Conservation (phyloP, 176 grass and related monocot genomes). For the Aechmea fasciata region DNA sequence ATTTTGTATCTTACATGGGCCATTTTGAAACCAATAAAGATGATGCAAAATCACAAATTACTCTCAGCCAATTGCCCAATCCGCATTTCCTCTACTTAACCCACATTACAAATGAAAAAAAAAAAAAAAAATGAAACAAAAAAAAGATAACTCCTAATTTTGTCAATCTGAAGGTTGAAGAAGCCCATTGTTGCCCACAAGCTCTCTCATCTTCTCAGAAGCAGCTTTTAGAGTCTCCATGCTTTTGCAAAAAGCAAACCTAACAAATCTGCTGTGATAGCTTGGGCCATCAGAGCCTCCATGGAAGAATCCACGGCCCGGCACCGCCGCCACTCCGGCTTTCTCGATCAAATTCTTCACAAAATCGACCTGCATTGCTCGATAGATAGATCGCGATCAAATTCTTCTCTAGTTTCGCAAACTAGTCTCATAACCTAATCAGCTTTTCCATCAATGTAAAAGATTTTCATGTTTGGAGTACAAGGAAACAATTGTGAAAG, state of each 20-base stretch:
- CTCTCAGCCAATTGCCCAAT: no score
- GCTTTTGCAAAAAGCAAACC: conserved; percentile 89
- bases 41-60: no score
- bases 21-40: no score
- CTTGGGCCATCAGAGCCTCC: conserved; percentile 14
- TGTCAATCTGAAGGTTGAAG: background rate
- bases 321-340: conserved; percentile 69
- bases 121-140: no score
- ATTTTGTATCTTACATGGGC: no score
- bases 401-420: no score
- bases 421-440: no score
- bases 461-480: no score
- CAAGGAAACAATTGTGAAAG: no score
- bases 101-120: no score
- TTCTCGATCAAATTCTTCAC: conserved; percentile 50
- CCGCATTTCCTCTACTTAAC: no score
- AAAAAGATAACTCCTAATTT: background rate
- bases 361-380: conserved; percentile 64
- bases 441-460: no score
- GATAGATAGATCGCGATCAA: background rate
- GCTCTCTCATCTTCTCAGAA: conserved; percentile 43
- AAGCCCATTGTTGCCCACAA: conserved; percentile 13
- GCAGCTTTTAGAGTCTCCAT: conserved; percentile 55
- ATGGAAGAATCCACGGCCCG: conserved; percentile 86
- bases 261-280: conserved; percentile 43